phyloP scores from a whole-genome alignment of 2,329 filamentous ascomycete genomes.

The Colletotrichum spaethianum region DNA sequence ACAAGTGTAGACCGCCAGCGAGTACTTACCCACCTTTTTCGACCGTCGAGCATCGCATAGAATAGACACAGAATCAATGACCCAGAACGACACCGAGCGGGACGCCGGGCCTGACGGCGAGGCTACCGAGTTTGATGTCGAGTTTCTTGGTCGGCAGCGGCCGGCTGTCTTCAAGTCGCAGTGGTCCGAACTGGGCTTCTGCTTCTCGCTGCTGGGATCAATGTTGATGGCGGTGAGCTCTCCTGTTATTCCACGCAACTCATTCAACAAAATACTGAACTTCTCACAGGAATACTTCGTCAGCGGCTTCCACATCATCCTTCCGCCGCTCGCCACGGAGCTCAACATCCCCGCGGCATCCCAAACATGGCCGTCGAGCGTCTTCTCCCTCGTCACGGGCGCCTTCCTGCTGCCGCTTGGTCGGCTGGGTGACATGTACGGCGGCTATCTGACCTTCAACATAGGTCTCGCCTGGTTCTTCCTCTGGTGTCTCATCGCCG shows the following conservation, averaged over 20 bases:
- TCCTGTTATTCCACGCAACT: too few relatives aligned
- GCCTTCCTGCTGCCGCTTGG: slow-evolving; percentile 75
- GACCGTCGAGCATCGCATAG: not conserved
- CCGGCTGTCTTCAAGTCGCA: slow-evolving; percentile 68
- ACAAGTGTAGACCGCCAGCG: not conserved
- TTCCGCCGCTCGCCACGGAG: slow-evolving; percentile 74
- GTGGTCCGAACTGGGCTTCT: slow-evolving; percentile 73
- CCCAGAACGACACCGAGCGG: slow-evolving; percentile 33
- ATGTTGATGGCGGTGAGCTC: slow-evolving; percentile 70
- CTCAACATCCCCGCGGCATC: slow-evolving; percentile 74
- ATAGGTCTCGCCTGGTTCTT: slow-evolving; percentile 75
- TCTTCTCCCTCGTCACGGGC: slow-evolving; percentile 71
- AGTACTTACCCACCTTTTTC: not conserved
- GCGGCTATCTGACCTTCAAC: slow-evolving; percentile 73
- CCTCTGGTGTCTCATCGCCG: slow-evolving; percentile 78
- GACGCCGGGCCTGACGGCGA: slow-evolving; percentile 23
- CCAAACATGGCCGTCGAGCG: slow-evolving; percentile 75
- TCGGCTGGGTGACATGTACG: slow-evolving; percentile 73
- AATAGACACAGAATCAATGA: slow-evolving; percentile 6
- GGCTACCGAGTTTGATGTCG: slow-evolving; percentile 57
- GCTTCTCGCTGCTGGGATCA: slow-evolving; percentile 73
- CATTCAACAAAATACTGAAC: not conserved
- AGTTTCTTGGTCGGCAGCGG: slow-evolving; percentile 73
- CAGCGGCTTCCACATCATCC: slow-evolving; percentile 81
- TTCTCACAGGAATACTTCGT: slow-evolving; percentile 77